Percentiles rank a stretch among this genome's conserved stretches.
These are phyloP conservation scores for Vitis amurensis DNA, from an alignment of 164 flowering plant species.

Conservation along the genomic window DNA sequence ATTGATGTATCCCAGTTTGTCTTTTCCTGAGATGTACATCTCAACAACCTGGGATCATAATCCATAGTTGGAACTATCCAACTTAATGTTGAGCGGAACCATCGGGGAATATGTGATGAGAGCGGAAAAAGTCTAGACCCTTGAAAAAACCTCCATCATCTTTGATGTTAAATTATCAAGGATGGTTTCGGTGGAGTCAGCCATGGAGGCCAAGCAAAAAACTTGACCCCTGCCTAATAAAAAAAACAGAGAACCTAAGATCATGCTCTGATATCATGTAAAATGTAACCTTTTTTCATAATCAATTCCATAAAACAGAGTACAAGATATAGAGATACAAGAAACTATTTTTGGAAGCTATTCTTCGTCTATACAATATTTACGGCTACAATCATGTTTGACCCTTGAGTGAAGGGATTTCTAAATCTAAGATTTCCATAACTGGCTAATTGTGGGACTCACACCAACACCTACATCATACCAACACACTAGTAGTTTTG, in stretches of 20 bases:
- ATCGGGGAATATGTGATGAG: not conserved
- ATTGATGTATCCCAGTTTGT: no score
- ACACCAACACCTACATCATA: no score
- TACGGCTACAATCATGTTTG: no score
- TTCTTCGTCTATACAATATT: not conserved
- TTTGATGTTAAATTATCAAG: slow-evolving; percentile 4
- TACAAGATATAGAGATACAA: slow-evolving; percentile 5
- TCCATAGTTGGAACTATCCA: no score
- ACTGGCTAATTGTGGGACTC: no score
- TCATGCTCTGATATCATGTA: not conserved
- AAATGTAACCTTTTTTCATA: not conserved
- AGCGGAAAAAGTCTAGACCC: no score
- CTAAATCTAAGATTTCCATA: no score
- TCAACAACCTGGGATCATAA: no score
- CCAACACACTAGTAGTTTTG: no score
- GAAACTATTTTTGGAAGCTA: not conserved
- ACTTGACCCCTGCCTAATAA: not conserved
- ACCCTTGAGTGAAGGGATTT: no score
- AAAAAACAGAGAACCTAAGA: not conserved
- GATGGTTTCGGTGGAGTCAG: slow-evolving; percentile 1
- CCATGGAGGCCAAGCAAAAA: slow-evolving; percentile 1
- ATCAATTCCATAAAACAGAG: slow-evolving; percentile 1
- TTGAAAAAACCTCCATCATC: not conserved
- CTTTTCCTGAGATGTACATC: no score
- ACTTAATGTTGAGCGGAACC: slow-evolving; percentile 5